Conservation (phyloP, 2,329 filamentous ascomycete species). For the Neocucurbitaria cava region DNA sequence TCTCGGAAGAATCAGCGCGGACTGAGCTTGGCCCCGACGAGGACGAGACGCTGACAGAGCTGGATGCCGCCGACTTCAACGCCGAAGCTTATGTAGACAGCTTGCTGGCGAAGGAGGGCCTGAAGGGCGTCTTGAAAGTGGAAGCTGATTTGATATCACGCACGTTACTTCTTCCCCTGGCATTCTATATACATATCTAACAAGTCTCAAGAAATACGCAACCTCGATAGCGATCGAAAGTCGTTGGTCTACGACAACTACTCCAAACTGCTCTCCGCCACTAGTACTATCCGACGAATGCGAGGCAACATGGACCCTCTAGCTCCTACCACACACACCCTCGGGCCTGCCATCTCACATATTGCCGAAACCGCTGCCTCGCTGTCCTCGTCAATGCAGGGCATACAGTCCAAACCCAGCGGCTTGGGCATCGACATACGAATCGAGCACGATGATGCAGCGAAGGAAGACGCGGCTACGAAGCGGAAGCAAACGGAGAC, state of each 20-base stretch:
- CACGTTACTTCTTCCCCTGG: slow-evolving; percentile 23
- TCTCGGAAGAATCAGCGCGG: slow-evolving; percentile 40
- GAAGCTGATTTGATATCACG: slow-evolving; percentile 72
- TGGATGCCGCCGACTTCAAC: slow-evolving; percentile 77
- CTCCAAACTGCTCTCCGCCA: slow-evolving; percentile 93
- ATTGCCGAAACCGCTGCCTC: slow-evolving; percentile 68
- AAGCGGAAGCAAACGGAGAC: slow-evolving; percentile 59
- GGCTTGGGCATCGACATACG: slow-evolving; percentile 35
- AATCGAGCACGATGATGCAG: slow-evolving; percentile 25
- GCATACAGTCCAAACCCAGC: slow-evolving; percentile 26
- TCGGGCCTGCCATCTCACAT: slow-evolving; percentile 75
- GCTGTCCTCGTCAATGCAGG: slow-evolving; percentile 50
- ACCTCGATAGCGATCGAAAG: slow-evolving; percentile 94
- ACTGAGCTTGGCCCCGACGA: slow-evolving; percentile 49
- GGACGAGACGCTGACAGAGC: slow-evolving; percentile 68
- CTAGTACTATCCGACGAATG: slow-evolving; percentile 94
- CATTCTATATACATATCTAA: neutral
- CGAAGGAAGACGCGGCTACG: slow-evolving; percentile 34
- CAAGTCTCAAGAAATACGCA: slow-evolving; percentile 72
- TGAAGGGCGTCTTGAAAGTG: slow-evolving; percentile 72
- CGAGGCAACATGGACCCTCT: slow-evolving; percentile 80
- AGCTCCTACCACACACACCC: slow-evolving; percentile 74
- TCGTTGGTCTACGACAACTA: slow-evolving; percentile 98
- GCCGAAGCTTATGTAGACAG: slow-evolving; percentile 71
- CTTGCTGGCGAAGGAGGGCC: slow-evolving; percentile 66